A percentile compares a stretch with the other conserved stretches of the same genome.
These are phyloP conservation scores for Reticulascus tulasneorum DNA, from an alignment of 2,329 filamentous ascomycete species.

Conservation along the genomic window DNA sequence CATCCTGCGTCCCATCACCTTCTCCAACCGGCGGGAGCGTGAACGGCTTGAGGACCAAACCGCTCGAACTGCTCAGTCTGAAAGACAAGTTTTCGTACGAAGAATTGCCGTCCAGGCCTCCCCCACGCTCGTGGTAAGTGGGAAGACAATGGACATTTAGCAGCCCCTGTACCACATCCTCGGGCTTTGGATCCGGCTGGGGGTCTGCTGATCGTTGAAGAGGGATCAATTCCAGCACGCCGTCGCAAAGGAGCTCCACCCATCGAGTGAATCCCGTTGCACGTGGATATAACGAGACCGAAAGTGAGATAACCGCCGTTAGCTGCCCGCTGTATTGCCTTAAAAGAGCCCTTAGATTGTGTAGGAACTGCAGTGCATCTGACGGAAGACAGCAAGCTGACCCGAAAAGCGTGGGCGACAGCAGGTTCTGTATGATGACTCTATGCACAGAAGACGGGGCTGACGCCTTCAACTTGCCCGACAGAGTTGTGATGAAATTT, in stretches of 20 bases:
- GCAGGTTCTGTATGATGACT: slow-evolving; percentile 75
- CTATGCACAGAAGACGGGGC: slow-evolving; percentile 67
- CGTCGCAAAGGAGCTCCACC: slow-evolving; percentile 81
- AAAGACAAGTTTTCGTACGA: slow-evolving; percentile 87
- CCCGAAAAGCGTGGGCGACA: slow-evolving; percentile 83
- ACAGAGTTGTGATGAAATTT: slow-evolving; percentile 57
- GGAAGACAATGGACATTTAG: slow-evolving; percentile 79
- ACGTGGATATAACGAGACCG: slow-evolving; percentile 75
- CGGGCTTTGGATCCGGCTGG: slow-evolving; percentile 45
- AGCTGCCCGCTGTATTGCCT: slow-evolving; percentile 61
- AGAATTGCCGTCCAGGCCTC: slow-evolving; percentile 64
- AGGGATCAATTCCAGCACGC: slow-evolving; percentile 78
- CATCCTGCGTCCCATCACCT: slow-evolving; percentile 45
- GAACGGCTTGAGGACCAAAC: slow-evolving; percentile 82
- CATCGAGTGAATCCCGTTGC: slow-evolving; percentile 73
- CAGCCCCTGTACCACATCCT: slow-evolving; percentile 82
- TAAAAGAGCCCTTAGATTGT: slow-evolving; percentile 71
- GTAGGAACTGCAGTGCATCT: slow-evolving; percentile 75
- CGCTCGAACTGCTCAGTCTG: slow-evolving; percentile 73
- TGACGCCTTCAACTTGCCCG: slow-evolving; percentile 51
- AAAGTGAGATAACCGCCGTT: slow-evolving; percentile 72
- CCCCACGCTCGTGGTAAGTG: slow-evolving; percentile 82
- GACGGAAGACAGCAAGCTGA: slow-evolving; percentile 65
- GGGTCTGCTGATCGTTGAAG: slow-evolving; percentile 53
- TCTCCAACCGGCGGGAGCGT: slow-evolving; percentile 83